Percentiles rank a stretch among this genome's conserved stretches.
Evolutionary conservation across 306 rosid genomes (phyloP).

Genomic region (Malus orientalis): DNA sequence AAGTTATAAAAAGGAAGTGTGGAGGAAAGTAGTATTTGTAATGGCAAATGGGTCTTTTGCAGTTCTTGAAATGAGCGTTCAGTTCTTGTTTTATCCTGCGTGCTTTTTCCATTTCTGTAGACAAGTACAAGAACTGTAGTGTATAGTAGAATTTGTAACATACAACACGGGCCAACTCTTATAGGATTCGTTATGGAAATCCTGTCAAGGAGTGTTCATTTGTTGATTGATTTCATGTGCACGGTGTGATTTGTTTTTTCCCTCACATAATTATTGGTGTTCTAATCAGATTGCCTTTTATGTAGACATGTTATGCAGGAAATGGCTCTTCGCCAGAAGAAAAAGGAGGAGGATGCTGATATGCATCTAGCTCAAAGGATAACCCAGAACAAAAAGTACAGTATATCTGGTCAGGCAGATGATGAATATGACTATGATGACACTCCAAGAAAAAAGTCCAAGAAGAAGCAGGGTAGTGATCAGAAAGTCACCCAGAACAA

Average conservation of each 20-base stretch:
- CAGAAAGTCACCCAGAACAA: constrained; percentile 37
- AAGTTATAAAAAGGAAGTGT: background rate
- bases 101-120: background rate
- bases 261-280: background rate
- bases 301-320: constrained; percentile 44
- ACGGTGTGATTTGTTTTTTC: background rate
- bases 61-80: background rate
- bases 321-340: constrained; percentile 38
- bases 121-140: background rate
- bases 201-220: background rate
- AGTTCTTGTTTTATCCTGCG: background rate
- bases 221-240: background rate
- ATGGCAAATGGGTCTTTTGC: background rate
- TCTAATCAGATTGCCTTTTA: constrained; percentile 9
- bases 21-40: background rate
- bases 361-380: constrained; percentile 76
- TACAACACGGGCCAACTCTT: background rate
- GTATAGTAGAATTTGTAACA: background rate
- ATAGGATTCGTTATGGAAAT: background rate
- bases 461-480: constrained; percentile 58
- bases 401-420: constrained; percentile 55
- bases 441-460: constrained; percentile 50
- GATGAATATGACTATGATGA: constrained; percentile 85
- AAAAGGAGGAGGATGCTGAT: constrained; percentile 73
- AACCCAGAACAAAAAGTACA: constrained; percentile 69